Percentiles rank a stretch among this genome's conserved stretches.
Conservation (phyloP, 202 grass and related monocot genomes). For the Dendrocalamus latiflorus region DNA sequence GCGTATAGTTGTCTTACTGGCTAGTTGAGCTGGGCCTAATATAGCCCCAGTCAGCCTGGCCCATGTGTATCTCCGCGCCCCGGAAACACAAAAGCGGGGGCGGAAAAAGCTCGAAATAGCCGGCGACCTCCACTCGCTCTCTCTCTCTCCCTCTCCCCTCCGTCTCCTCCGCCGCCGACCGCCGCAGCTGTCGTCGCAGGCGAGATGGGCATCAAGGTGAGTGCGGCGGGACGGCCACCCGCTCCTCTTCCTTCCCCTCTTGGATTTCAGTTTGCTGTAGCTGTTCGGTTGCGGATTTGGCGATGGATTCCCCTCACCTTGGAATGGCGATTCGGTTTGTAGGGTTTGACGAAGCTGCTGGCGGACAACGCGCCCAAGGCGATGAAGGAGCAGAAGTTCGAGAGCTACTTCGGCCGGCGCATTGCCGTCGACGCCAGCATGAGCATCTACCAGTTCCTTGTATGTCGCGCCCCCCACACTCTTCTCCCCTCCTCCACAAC, state of each 20-base stretch:
- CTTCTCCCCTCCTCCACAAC: background rate
- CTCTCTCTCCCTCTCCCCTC: background rate
- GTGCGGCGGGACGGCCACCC: background rate
- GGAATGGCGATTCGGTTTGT: constrained; percentile 2
- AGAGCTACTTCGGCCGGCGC: constrained; percentile 91
- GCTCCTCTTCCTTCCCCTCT: background rate
- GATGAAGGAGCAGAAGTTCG: constrained; percentile 97
- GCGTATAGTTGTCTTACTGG: background rate
- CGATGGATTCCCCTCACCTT: background rate
- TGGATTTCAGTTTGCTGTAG: background rate
- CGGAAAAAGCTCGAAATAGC: background rate
- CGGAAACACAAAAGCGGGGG: background rate
- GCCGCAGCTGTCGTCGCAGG: constrained; percentile 2
- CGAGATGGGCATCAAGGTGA: constrained; percentile 56
- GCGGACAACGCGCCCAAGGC: constrained; percentile 88
- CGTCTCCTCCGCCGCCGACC: background rate
- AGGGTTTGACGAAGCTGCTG: constrained; percentile 98
- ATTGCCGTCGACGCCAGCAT: constrained; percentile 95
- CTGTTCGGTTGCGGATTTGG: background rate
- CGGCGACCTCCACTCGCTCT: background rate
- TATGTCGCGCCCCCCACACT: background rate
- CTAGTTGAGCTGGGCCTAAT: background rate
- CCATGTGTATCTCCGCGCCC: background rate
- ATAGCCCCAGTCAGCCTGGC: background rate
- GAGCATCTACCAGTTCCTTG: constrained; percentile 97